Conservation (phyloP, 768 basidiomycete genomes). For the Amanita molliuscula region DNA sequence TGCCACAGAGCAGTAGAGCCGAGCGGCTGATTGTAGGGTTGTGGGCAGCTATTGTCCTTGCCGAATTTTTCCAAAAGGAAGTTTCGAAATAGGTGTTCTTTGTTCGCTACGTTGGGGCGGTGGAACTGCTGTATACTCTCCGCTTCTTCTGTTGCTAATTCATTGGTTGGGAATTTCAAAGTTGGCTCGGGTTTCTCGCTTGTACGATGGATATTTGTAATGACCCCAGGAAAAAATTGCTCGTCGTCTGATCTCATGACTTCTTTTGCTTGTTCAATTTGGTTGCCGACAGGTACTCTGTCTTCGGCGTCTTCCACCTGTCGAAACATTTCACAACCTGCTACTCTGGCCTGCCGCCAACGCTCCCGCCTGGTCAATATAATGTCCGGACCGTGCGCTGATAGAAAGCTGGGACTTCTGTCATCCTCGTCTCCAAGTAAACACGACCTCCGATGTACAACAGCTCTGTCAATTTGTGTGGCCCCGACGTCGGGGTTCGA, state of each 20-base stretch:
- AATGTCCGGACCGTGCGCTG: slow-evolving; percentile 11
- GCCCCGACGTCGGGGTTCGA: not conserved
- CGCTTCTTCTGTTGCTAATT: too few relatives aligned
- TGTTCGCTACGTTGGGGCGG: too few relatives aligned
- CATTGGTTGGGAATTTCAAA: too few relatives aligned
- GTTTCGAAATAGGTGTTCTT: too few relatives aligned
- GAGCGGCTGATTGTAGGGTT: not conserved
- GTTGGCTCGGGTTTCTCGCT: too few relatives aligned
- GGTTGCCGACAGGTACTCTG: not conserved
- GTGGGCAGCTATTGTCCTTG: not conserved
- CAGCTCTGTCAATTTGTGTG: not conserved
- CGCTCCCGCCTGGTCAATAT: slow-evolving; percentile 34
- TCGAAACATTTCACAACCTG: too few relatives aligned
- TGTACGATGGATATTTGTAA: too few relatives aligned
- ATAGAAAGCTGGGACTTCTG: too few relatives aligned
- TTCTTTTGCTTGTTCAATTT: too few relatives aligned
- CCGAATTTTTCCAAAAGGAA: not conserved
- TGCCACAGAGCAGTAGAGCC: not conserved
- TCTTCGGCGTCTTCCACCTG: not conserved
- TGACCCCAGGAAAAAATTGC: too few relatives aligned
- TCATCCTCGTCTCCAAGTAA: not conserved
- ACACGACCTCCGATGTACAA: not conserved
- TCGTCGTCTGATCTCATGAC: too few relatives aligned
- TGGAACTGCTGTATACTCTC: too few relatives aligned
- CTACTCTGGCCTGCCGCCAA: slow-evolving; percentile 7